Evolutionary conservation across 768 basidiomycete genomes (phyloP).

Genomic region (Mycena polygramma): DNA sequence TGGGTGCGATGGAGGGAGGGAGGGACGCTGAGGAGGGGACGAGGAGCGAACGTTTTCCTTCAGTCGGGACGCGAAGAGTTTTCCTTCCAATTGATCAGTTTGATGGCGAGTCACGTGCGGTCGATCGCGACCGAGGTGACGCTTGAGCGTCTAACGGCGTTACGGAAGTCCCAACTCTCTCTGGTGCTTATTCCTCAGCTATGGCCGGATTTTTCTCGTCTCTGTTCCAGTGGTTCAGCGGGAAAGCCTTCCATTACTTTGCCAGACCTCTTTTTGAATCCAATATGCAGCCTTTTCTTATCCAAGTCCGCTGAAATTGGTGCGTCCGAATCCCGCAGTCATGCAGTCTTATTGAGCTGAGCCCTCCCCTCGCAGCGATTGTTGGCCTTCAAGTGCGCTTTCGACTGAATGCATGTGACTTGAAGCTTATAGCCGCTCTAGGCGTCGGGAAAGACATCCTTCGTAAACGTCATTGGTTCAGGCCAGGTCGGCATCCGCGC

Average conservation of each 20-base stretch:
- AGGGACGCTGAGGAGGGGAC: constrained; percentile 38
- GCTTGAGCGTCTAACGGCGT: background rate
- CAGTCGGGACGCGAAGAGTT: no score
- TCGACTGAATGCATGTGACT: background rate
- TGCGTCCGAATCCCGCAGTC: background rate
- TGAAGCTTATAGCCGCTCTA: constrained; percentile 45
- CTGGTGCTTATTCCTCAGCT: background rate
- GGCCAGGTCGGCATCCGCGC: constrained; percentile 68
- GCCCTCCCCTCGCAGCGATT: constrained; percentile 62
- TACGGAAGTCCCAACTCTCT: no score
- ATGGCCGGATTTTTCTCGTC: constrained; percentile 60
- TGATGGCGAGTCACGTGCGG: background rate
- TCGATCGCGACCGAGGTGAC: background rate
- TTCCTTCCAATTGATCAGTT: no score
- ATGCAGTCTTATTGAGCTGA: constrained; percentile 1
- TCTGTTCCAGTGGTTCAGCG: constrained; percentile 60
- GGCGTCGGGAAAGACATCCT: constrained; percentile 96
- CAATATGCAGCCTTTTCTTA: constrained; percentile 77
- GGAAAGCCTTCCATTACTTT: constrained; percentile 43
- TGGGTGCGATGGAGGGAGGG: constrained; percentile 42
- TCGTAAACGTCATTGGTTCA: constrained; percentile 92
- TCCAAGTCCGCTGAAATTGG: constrained; percentile 85
- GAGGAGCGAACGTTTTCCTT: no score
- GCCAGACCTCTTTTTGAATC: background rate
- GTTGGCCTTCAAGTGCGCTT: constrained; percentile 84